These are phyloP conservation scores for Trichoderma endophyticum DNA, from an alignment of 2,329 filamentous ascomycete genomes.

Conservation along the genomic window DNA sequence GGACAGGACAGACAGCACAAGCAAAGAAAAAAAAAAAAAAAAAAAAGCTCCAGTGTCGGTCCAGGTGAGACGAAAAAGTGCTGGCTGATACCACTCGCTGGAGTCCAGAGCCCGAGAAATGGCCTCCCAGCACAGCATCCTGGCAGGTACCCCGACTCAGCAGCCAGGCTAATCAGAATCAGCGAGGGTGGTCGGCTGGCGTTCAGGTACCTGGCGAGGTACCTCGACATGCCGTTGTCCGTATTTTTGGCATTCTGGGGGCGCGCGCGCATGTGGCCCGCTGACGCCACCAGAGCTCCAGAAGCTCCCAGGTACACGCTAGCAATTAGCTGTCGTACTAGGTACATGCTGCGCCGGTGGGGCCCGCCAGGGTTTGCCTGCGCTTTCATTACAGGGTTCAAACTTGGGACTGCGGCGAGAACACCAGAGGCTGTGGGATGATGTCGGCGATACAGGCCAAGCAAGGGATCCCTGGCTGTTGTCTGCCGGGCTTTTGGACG, in stretches of 20 bases:
- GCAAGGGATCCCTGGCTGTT: constrained; percentile 2
- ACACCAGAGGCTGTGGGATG: constrained; percentile 12
- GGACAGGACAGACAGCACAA: not conserved
- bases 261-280: constrained; percentile 3
- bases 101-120: not conserved
- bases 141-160: constrained; percentile 17
- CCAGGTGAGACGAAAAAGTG: constrained; percentile 8
- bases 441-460: constrained; percentile 7
- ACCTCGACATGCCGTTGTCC: not conserved
- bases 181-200: constrained; percentile 6
- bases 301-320: not conserved
- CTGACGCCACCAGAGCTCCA: constrained; percentile 14
- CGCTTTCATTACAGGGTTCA: constrained; percentile 2
- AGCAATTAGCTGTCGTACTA: not conserved
- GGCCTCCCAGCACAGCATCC: not conserved
- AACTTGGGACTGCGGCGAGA: constrained; percentile 9
- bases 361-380: constrained; percentile 9
- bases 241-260: constrained; percentile 11
- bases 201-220: constrained; percentile 6
- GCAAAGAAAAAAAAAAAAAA: not conserved
- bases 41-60: not conserved
- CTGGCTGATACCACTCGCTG: not conserved
- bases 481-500: not conserved
- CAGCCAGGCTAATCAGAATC: constrained; percentile 8
- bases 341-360: not conserved